phyloP scores from a whole-genome alignment of 306 rosid genomes.

The Lagenaria siceraria region DNA sequence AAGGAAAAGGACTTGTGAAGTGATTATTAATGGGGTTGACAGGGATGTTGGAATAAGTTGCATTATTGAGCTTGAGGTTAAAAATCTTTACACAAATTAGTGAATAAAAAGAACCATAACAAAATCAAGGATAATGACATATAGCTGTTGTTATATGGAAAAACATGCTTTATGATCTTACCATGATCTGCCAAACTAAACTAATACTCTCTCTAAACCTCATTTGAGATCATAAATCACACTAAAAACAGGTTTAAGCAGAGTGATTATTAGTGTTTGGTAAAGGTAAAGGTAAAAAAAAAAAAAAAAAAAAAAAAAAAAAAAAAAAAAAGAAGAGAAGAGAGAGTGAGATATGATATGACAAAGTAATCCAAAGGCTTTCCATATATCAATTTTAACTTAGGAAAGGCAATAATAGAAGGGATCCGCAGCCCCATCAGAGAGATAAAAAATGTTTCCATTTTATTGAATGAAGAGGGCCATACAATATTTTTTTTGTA shows the following conservation, averaged over 20 bases:
- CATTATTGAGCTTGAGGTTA: conserved; percentile 5
- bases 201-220: background rate
- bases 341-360: background rate
- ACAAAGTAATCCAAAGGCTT: background rate
- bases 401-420: background rate
- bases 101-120: background rate
- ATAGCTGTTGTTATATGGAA: conserved; percentile 2
- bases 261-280: background rate
- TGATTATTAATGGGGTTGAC: conserved; percentile 40
- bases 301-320: background rate
- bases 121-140: conserved; percentile 1
- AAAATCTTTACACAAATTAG: background rate
- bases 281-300: background rate
- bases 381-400: background rate
- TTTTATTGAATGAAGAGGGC: background rate
- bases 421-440: background rate
- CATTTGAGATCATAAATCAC: background rate
- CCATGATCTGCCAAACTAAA: background rate
- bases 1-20: conserved; percentile 28
- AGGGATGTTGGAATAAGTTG: conserved; percentile 36
- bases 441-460: background rate
- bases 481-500: background rate
- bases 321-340: background rate
- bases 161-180: background rate
- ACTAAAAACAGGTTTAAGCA: background rate